phyloP scores from a whole-genome alignment of 352 stramenopile species.

The Globisporangium acanthophoron region DNA sequence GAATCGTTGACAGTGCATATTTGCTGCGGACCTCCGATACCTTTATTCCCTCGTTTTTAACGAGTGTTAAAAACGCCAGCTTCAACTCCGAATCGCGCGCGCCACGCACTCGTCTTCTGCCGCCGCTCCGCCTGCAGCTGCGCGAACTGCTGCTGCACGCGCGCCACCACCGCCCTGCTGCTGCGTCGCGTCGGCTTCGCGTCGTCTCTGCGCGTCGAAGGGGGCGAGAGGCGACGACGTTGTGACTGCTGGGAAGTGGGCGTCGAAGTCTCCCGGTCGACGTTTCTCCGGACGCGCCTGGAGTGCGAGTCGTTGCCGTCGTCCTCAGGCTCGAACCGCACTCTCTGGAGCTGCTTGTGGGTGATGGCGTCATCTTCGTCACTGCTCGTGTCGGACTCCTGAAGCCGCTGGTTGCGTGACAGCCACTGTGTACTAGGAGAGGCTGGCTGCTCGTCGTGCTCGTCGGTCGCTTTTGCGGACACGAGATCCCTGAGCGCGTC shows the following conservation, averaged over 20 bases:
- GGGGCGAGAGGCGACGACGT: background rate
- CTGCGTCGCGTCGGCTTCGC: background rate
- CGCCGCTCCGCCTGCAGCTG: conserved; percentile 29
- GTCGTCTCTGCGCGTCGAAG: background rate
- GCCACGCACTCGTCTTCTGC: conserved; percentile 32
- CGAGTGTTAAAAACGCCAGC: background rate
- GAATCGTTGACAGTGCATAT: background rate
- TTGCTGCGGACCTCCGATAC: background rate
- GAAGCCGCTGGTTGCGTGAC: background rate
- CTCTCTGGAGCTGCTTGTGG: background rate
- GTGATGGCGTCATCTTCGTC: background rate
- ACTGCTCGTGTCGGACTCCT: background rate
- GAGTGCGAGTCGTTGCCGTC: background rate
- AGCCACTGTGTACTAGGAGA: background rate
- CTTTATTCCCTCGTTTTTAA: background rate
- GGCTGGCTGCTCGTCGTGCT: background rate
- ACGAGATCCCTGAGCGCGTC: background rate
- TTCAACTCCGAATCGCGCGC: background rate
- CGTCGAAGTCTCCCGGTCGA: background rate
- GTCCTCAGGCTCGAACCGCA: conserved; percentile 1
- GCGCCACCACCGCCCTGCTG: background rate
- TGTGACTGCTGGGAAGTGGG: background rate
- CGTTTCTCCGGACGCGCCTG: background rate
- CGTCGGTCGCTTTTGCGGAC: background rate
- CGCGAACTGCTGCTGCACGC: conserved; percentile 19